Evolutionary conservation across 2,329 filamentous ascomycete species (phyloP), one percentile per base, ranked within the genome.

Genomic region (Trichoderma brevicompactum): DNA sequence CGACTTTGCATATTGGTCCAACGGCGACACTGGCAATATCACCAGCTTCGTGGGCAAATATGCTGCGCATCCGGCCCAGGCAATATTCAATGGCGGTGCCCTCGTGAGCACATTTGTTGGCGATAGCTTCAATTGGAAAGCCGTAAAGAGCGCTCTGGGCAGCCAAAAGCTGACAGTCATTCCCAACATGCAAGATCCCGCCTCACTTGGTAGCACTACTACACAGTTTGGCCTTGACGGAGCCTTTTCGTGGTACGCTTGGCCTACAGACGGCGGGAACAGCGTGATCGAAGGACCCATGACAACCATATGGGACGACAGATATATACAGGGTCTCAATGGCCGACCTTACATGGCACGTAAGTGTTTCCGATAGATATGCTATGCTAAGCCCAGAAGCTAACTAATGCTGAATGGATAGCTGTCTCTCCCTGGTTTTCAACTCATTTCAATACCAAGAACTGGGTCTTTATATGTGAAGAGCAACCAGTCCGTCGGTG

Each of bases 391-490:
- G 17, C 38, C 32, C 6, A 34, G 5, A 12, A 5, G 5, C n/a
- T 50, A 28, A 58, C n/a, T 50, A 28, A 58, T 44, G 5, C n/a
- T 15, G 2, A 15, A 15, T 12, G 15, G 8, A 36, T 6, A 71
- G 70, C 70, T 10, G 67, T 70, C 3, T 70, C 69, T 10, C 69
- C 70, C 2, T 71, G 70, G 70, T 71, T 71, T 50, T 71, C 67
- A 17, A 70, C 69, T 5, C 70, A 71, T 53, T 71, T 69, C 66
- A 69, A 70, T 55, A 67, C 62, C 9, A 71, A 71, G 60, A 70
- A 71, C 23, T 70, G 69, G 69, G 69, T 67, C 3, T 70, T 70
- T n/a, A 69, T 71, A 59, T 60, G 54, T n/a, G 70, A 70, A 53
- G 67, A 71, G 44, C 70, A 71, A 60, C 69, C 69, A 8, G 64